Percentiles rank a stretch among this genome's conserved stretches.
Conservation (phyloP, 106 monocot genomes). For the Dioscorea alata region DNA sequence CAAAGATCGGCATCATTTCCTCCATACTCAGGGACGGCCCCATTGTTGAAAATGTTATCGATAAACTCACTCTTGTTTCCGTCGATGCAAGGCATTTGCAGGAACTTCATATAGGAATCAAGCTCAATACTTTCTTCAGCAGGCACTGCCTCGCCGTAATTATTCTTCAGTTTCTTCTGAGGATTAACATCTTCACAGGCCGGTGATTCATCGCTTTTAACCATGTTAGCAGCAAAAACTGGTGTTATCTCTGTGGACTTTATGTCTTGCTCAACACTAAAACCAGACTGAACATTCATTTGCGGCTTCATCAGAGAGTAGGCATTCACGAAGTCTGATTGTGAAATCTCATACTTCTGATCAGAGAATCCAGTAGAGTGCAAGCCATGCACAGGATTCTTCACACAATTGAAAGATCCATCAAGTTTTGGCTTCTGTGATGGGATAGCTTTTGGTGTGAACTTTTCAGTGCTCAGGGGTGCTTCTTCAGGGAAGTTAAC, state of each 20-base stretch:
- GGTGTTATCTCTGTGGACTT: constrained; percentile 32
- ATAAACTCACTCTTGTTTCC: constrained; percentile 23
- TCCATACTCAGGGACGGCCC: constrained; percentile 26
- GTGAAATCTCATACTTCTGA: constrained; percentile 7
- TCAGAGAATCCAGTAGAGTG: constrained; percentile 18
- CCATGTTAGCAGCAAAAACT: constrained; percentile 9
- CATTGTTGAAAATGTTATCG: constrained; percentile 29
- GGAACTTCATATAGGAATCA: constrained; percentile 42
- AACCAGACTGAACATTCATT: constrained; percentile 5
- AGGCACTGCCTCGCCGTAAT: constrained; percentile 20
- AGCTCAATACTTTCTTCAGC: constrained; percentile 22
- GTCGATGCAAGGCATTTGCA: constrained; percentile 42
- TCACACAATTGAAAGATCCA: constrained; percentile 9
- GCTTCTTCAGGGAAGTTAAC: constrained; percentile 61
- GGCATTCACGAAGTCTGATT: constrained; percentile 3
- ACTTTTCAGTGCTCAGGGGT: constrained; percentile 6
- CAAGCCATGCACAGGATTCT: constrained; percentile 2
- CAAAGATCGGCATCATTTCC: constrained; percentile 35
- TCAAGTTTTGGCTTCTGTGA: constrained; percentile 10
- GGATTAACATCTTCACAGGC: constrained; percentile 12
- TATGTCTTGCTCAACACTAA: constrained; percentile 16
- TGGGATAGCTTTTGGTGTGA: constrained; percentile 1
- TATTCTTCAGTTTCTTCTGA: constrained; percentile 37
- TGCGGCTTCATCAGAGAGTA: background rate
- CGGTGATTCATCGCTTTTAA: constrained; percentile 4